Percentiles rank a stretch among this genome's conserved stretches.
Evolutionary conservation across 2,329 filamentous ascomycete genomes (phyloP).

Genomic region (Epichloe festucae): DNA sequence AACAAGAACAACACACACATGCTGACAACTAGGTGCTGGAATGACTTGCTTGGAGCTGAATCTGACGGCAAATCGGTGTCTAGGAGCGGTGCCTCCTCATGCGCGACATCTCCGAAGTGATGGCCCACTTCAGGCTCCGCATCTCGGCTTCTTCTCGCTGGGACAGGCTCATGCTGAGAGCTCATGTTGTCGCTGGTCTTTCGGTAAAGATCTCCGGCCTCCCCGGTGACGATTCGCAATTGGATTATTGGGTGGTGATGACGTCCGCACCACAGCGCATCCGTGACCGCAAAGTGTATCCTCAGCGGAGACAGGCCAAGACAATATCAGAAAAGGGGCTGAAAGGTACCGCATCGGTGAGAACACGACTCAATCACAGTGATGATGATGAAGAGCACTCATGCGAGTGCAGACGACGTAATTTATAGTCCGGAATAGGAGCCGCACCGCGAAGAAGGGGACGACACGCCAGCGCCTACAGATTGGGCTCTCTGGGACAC

Average conservation of each 20-base stretch:
- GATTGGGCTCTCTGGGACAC: background rate
- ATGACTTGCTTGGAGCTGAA: constrained; percentile 12
- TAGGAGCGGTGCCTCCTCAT: constrained; percentile 5
- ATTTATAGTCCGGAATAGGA: background rate
- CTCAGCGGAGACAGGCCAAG: too few species aligned
- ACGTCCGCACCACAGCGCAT: background rate
- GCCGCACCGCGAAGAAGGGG: background rate
- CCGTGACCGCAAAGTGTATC: too few species aligned
- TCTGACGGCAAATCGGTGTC: constrained; percentile 8
- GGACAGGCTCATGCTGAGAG: background rate
- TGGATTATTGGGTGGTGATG: background rate
- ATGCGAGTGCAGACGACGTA: background rate
- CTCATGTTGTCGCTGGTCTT: background rate
- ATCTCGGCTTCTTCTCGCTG: background rate
- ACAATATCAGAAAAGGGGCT: too few species aligned
- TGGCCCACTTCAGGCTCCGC: background rate
- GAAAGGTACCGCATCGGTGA: background rate
- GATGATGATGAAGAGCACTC: background rate
- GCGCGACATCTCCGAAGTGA: background rate
- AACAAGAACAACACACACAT: constrained; percentile 27
- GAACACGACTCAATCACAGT: background rate
- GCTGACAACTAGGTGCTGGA: constrained; percentile 17
- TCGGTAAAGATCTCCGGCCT: background rate
- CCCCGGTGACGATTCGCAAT: background rate
- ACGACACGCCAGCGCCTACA: background rate